These are phyloP conservation scores for Starmerella lactis-condensi DNA, from an alignment of 805 yeast genomes.

Conservation along the genomic window DNA sequence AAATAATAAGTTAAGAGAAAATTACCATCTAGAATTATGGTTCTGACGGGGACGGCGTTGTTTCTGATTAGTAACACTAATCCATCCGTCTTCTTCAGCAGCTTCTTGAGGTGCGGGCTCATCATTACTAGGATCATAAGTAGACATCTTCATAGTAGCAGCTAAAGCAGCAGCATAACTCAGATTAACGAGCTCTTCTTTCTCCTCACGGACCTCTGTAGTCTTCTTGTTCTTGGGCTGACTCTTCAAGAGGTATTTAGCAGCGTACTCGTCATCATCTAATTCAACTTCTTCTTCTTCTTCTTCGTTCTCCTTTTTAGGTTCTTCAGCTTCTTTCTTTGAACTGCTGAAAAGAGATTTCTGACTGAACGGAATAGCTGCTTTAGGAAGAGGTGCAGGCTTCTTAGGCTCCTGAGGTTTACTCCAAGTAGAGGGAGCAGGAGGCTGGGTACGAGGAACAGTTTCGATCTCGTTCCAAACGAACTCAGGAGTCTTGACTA, in stretches of 20 bases:
- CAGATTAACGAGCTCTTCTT: constrained; percentile 13
- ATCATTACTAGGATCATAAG: constrained; percentile 5
- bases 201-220: constrained; percentile 6
- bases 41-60: too few species aligned
- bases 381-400: constrained; percentile 15
- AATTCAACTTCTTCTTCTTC: constrained; percentile 14
- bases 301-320: constrained; percentile 2
- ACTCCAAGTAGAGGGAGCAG: too few species aligned
- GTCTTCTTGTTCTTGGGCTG: constrained; percentile 9
- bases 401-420: constrained; percentile 10
- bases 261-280: constrained; percentile 20
- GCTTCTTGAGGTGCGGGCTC: constrained; percentile 11
- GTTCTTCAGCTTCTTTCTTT: not conserved
- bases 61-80: constrained; percentile 12
- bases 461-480: constrained; percentile 16
- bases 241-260: constrained; percentile 14
- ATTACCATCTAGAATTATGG: too few species aligned
- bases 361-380: constrained; percentile 15
- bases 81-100: constrained; percentile 18
- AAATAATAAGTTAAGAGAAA: too few species aligned
- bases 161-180: constrained; percentile 18
- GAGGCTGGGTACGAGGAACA: too few species aligned
- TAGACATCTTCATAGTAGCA: constrained; percentile 15
- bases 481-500: constrained; percentile 20
- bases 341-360: constrained; percentile 9